Percentiles rank a stretch among this genome's conserved stretches.
Conservation (phyloP, 2,329 filamentous ascomycete genomes). For the Proliferodiscus dingleyae region DNA sequence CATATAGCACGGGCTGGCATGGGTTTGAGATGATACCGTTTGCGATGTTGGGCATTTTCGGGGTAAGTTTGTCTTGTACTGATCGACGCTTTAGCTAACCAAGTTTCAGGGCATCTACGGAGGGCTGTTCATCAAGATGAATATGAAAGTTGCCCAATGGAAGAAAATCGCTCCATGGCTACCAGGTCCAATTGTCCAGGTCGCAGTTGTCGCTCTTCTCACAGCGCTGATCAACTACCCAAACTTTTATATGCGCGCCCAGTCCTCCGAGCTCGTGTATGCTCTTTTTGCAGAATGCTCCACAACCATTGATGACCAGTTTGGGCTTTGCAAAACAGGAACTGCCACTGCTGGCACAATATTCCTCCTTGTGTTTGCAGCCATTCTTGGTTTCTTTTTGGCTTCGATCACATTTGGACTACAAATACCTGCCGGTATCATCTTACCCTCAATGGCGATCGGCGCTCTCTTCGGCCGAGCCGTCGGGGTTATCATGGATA, state of each 20-base stretch:
- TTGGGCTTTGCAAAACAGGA: constrained; percentile 85
- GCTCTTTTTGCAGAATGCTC: constrained; percentile 89
- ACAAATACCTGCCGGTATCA: constrained; percentile 90
- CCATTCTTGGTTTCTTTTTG: constrained; percentile 78
- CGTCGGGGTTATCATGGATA: constrained; percentile 82
- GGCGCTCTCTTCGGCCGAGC: constrained; percentile 87
- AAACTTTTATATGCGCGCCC: constrained; percentile 92
- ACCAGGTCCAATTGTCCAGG: constrained; percentile 72
- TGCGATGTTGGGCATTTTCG: constrained; percentile 76
- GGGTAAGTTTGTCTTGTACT: constrained; percentile 41
- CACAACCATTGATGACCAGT: constrained; percentile 74
- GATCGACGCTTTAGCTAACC: constrained; percentile 12
- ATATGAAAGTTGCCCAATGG: constrained; percentile 81
- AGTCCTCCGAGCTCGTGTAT: constrained; percentile 86
- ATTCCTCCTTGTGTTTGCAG: constrained; percentile 74
- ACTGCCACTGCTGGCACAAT: constrained; percentile 79
- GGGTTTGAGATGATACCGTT: constrained; percentile 91
- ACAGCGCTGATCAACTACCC: constrained; percentile 92
- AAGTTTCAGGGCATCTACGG: constrained; percentile 74
- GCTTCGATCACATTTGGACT: constrained; percentile 87
- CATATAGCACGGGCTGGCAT: constrained; percentile 88
- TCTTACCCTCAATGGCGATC: constrained; percentile 93
- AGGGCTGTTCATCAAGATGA: constrained; percentile 88
- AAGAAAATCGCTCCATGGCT: constrained; percentile 62
- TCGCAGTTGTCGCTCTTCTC: constrained; percentile 70